A percentile compares a stretch with the other conserved stretches of the same genome.
Evolutionary conservation across 345 rosid species (phyloP).

Genomic region (Eucalyptus caleyi): DNA sequence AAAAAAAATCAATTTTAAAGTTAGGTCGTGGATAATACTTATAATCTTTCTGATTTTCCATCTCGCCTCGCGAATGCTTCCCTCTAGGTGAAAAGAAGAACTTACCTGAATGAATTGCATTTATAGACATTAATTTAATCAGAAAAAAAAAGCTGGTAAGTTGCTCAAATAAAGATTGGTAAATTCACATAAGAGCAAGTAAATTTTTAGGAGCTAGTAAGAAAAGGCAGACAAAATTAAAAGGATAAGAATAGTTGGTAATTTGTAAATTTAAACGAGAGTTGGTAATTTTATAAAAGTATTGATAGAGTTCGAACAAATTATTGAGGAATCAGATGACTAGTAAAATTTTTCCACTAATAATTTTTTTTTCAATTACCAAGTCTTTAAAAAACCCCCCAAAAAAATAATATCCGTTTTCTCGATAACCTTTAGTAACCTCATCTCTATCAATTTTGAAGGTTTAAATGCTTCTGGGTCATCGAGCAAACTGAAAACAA

Average conservation of each 20-base stretch:
- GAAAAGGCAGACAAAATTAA: background rate
- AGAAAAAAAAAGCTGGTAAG: background rate
- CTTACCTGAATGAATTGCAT: background rate
- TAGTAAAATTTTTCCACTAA: background rate
- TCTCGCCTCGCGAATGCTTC: background rate
- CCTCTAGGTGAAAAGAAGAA: background rate
- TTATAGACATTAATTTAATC: background rate
- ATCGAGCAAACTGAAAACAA: background rate
- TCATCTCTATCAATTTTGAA: background rate
- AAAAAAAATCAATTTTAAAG: background rate
- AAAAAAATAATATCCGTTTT: too few relatives aligned
- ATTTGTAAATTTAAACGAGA: background rate
- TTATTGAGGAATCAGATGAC: background rate
- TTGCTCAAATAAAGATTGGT: background rate
- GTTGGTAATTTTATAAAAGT: background rate
- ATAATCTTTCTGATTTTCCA: background rate
- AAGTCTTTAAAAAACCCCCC: background rate
- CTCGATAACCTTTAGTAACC: background rate
- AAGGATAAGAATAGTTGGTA: background rate
- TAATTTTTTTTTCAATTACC: background rate
- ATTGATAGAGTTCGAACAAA: background rate
- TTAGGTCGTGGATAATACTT: background rate
- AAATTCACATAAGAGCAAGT: background rate
- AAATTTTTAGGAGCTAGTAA: background rate
- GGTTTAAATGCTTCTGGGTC: background rate